A percentile compares a stretch with the other conserved stretches of the same genome.
Conservation (phyloP, 176 grass and related monocot genomes). For the Cocos nucifera region DNA sequence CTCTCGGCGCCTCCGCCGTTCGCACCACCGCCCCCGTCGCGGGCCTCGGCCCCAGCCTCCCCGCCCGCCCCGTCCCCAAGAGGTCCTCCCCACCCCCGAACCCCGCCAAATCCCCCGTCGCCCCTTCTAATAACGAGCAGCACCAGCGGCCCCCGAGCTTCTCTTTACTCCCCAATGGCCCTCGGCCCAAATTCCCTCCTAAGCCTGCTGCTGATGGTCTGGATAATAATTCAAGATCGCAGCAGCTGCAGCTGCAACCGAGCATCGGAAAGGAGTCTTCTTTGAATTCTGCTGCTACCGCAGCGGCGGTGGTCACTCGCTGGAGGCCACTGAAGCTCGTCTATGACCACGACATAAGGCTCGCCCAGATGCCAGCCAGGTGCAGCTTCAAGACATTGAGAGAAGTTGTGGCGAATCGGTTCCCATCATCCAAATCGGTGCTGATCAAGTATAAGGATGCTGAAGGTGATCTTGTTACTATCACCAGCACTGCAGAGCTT, state of each 20-base stretch:
- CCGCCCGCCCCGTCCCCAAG: conserved; percentile 58
- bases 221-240: neutral
- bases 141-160: neutral
- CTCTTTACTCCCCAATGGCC: conserved; percentile 13
- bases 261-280: conserved; percentile 22
- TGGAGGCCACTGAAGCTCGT: conserved; percentile 89
- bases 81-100: conserved; percentile 30
- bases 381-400: conserved; percentile 53
- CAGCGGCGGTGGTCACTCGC: neutral
- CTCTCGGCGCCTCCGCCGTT: conserved; percentile 84
- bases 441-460: conserved; percentile 89
- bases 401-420: conserved; percentile 56
- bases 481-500: conserved; percentile 61
- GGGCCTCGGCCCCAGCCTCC: conserved; percentile 78
- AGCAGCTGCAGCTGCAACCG: neutral
- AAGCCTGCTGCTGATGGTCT: conserved; percentile 21
- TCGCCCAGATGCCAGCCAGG: conserved; percentile 62
- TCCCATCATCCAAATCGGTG: conserved; percentile 83
- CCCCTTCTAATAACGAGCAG: conserved; percentile 10
- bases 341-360: conserved; percentile 91
- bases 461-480: conserved; percentile 86
- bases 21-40: conserved; percentile 18
- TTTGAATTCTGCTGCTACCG: neutral
- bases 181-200: conserved; percentile 22
- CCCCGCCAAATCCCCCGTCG: neutral